Base-by-base conservation (phyloP, 345 rosid genomes). In the Theobroma cacao region DNA sequence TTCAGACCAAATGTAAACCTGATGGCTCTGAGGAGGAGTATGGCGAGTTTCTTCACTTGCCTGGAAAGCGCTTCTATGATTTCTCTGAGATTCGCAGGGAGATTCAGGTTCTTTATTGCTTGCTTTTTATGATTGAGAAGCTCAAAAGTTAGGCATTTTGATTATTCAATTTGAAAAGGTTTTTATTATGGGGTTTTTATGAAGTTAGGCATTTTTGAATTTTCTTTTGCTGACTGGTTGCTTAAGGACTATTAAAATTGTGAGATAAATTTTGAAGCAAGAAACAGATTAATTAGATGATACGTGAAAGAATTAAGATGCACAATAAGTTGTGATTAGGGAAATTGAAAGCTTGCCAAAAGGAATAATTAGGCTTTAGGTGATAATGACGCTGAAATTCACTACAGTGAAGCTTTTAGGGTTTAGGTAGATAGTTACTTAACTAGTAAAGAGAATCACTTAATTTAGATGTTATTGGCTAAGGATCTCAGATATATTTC, bases 41-140 rank as follows among this genome's bases (percentile, higher is more conserved):
- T 86, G 99, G 98, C 55, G 99, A 97, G 93, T 97, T 97, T 70
- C 88, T 89, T 45, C 99, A 97, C 84, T 79, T 91, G 55, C 97
- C 97, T 75, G 90, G 88, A 1, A 82, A 90, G 63, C 90, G 93
- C 74, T 91, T 97, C 84, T 84, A 82, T 64, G 98, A 97, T 81
- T 97, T 97, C 90, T 86, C 97, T 2, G 91, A 94, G 87, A 93
- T 97, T 85, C 95, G 98, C 61, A 89, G 93, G 34, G 99, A 94
- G 86, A 93, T 97, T 85, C 91, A 93, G 95, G 99, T 92, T 31
- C 20, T 56, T 14, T 75, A 48, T 61, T 75, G 28, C 69, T 45
- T 17, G 59, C 74, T 15, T 48, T 52, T 52, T 72, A 72, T 72
- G 47, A n/a, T 33, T 52, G 20, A 20, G 61, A 72, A 52, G 28